These are phyloP conservation scores for Hansfordia pulvinata DNA, from an alignment of 2,329 filamentous ascomycete genomes.

Conservation along the genomic window DNA sequence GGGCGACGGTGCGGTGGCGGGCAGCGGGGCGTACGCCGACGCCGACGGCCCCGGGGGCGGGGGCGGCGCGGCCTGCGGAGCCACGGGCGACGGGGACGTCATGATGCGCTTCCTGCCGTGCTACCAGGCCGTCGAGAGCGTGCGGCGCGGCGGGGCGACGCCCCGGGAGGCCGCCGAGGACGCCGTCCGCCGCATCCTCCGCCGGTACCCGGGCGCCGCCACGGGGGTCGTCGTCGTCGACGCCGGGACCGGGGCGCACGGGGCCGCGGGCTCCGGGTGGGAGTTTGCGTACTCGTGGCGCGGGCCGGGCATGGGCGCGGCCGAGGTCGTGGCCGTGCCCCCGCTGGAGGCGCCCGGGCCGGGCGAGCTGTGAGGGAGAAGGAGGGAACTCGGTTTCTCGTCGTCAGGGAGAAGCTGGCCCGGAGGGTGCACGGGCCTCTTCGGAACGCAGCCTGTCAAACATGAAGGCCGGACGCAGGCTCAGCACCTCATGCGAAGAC, in stretches of 20 bases:
- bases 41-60: slow-evolving; percentile 34
- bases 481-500: no score
- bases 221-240: slow-evolving; percentile 38
- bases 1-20: slow-evolving; percentile 39
- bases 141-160: slow-evolving; percentile 32
- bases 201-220: slow-evolving; percentile 28
- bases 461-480: no score
- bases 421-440: no score
- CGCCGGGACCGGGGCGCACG: slow-evolving; percentile 31
- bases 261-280: slow-evolving; percentile 37
- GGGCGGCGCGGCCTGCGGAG: no score
- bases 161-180: slow-evolving; percentile 35
- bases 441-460: no score
- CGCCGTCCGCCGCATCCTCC: slow-evolving; percentile 32
- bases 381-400: no score
- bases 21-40: slow-evolving; percentile 41
- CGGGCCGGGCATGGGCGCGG: slow-evolving; percentile 29
- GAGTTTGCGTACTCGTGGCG: slow-evolving; percentile 38
- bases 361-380: no score
- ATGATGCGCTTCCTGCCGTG: slow-evolving; percentile 45
- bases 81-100: slow-evolving; percentile 41
- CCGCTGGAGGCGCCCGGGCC: no score
- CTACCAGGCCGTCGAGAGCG: slow-evolving; percentile 41
- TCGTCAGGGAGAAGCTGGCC: no score
- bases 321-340: slow-evolving; percentile 27